Conservation (phyloP, 257 asterid species). For the Solanum rostratum region DNA sequence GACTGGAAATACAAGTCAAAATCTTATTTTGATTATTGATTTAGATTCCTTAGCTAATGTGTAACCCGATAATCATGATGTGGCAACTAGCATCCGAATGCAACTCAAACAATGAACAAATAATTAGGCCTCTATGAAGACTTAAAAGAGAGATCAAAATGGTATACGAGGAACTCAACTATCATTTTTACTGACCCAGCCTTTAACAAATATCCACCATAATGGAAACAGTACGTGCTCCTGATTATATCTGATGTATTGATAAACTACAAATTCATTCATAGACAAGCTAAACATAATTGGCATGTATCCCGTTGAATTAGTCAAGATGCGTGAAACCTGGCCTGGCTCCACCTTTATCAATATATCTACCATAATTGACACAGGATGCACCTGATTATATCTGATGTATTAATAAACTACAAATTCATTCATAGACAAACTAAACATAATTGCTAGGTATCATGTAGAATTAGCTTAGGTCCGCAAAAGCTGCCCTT, state of each 20-base stretch:
- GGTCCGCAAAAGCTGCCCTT: accelerated
- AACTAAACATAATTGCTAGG: background rate
- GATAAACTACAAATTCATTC: background rate
- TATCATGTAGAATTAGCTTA: background rate
- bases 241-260: background rate
- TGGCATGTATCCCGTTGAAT: background rate
- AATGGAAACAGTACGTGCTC: background rate
- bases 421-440: background rate
- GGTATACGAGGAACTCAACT: background rate
- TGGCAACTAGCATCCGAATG: background rate
- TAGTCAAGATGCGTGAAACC: background rate
- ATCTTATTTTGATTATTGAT: background rate
- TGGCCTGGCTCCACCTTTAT: background rate
- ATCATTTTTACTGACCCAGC: background rate
- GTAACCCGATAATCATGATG: background rate
- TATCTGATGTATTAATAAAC: background rate
- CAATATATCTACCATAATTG: background rate
- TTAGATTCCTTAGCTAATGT: background rate
- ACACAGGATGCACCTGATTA: background rate
- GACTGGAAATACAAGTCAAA: background rate
- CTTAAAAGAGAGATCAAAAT: background rate
- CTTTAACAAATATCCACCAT: background rate
- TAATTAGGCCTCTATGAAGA: background rate
- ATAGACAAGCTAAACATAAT: background rate
- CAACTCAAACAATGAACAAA: background rate